phyloP scores from a whole-genome alignment of 345 rosid species.

The Euphorbia pulcherrima region DNA sequence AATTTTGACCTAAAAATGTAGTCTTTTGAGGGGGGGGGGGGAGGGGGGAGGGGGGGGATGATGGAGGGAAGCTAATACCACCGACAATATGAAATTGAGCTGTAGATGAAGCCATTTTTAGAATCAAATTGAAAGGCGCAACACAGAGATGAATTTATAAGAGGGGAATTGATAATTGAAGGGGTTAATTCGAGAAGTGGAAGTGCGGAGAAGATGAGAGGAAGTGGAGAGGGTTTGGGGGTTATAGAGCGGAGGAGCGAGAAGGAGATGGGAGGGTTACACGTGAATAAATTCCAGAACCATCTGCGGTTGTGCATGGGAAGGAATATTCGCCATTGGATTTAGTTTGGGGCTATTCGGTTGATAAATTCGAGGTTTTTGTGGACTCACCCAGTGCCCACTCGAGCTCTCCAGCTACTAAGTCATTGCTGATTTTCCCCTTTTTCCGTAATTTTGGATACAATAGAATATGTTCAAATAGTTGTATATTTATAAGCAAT shows the following conservation, averaged over 20 bases:
- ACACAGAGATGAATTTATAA: no score
- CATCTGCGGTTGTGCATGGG: conserved; percentile 11
- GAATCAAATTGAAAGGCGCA: no score
- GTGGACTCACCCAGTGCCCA: neutral
- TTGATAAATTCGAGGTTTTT: conserved; percentile 18
- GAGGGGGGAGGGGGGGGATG: conserved; percentile 25
- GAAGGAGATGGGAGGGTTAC: conserved; percentile 38
- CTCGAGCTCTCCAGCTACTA: no score
- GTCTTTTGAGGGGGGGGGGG: conserved; percentile 23
- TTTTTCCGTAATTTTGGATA: no score
- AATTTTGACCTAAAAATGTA: conserved; percentile 56
- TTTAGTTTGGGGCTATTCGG: neutral
- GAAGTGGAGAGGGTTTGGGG: no score
- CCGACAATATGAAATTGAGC: conserved; percentile 75
- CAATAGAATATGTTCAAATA: no score
- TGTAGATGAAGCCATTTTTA: conserved; percentile 66
- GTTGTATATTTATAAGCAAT: no score
- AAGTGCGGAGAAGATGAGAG: no score
- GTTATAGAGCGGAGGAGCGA: no score
- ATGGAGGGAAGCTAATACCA: conserved; percentile 36
- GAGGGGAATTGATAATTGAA: no score
- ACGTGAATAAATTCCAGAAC: conserved; percentile 33
- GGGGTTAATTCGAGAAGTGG: no score
- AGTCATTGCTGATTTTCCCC: no score
- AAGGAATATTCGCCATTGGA: neutral